These are phyloP conservation scores for Taiwanofungus camphoratus DNA, from an alignment of 1,284 basidiomycete genomes.

Conservation along the genomic window DNA sequence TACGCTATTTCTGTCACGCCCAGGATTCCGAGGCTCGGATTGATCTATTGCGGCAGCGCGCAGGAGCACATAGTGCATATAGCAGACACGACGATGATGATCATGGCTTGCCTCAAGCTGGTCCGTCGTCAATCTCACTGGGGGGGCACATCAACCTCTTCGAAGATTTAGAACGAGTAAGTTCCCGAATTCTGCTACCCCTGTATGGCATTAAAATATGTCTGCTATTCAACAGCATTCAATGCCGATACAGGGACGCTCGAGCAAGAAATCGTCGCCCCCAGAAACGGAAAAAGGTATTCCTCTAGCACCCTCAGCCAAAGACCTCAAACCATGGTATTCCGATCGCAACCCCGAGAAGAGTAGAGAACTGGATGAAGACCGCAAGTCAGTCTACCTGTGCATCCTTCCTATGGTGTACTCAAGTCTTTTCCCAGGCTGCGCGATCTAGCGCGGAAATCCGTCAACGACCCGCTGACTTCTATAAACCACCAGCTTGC, in stretches of 20 bases:
- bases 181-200: slow-evolving; percentile 11
- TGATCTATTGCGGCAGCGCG: slow-evolving; percentile 54
- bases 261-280: slow-evolving; percentile 36
- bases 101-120: slow-evolving; percentile 17
- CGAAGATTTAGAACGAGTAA: slow-evolving; percentile 64
- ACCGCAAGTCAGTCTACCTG: slow-evolving; percentile 23
- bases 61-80: slow-evolving; percentile 39
- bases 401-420: background rate
- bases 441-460: slow-evolving; percentile 59
- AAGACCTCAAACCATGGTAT: slow-evolving; percentile 79
- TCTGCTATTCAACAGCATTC: slow-evolving; percentile 28
- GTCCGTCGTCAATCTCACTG: slow-evolving; percentile 35
- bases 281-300: slow-evolving; percentile 64
- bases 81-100: slow-evolving; percentile 35
- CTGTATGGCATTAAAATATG: background rate
- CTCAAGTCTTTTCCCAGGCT: slow-evolving; percentile 32
- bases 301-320: slow-evolving; percentile 62
- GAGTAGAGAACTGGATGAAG: slow-evolving; percentile 23
- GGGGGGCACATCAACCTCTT: slow-evolving; percentile 74
- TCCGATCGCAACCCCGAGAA: slow-evolving; percentile 31
- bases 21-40: slow-evolving; percentile 80
- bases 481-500: slow-evolving; percentile 65
- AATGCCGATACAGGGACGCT: slow-evolving; percentile 39
- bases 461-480: slow-evolving; percentile 63
- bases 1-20: background rate